Percentiles rank a stretch among this genome's conserved stretches.
Conservation (phyloP, 192 early-diverging fungal genomes). For the Mortierella alpina region DNA sequence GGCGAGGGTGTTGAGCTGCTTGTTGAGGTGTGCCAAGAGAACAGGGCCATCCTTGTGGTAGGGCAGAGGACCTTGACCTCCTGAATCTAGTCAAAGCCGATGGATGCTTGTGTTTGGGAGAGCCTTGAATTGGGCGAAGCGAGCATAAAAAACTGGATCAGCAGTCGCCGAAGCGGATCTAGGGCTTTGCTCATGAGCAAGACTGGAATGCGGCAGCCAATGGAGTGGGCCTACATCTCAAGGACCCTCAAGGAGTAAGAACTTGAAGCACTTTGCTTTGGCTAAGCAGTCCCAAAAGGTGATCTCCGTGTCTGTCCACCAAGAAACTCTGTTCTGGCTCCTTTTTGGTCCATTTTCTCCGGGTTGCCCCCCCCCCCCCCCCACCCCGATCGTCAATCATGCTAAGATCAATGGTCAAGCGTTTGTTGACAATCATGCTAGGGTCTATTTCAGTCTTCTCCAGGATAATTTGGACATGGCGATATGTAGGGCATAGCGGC, state of each 20-base stretch:
- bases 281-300: too few species aligned
- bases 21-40: conserved; percentile 39
- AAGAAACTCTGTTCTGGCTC: too few species aligned
- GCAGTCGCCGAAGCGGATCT: conserved; percentile 52
- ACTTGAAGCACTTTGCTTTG: too few species aligned
- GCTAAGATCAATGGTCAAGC: too few species aligned
- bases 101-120: conserved; percentile 29
- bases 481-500: too few species aligned
- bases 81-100: conserved; percentile 45
- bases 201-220: neutral
- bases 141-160: conserved; percentile 52
- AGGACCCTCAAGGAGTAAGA: neutral
- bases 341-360: neutral
- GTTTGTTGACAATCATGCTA: too few species aligned
- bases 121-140: conserved; percentile 44
- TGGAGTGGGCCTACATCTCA: neutral
- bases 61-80: conserved; percentile 29
- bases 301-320: too few species aligned
- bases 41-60: conserved; percentile 41
- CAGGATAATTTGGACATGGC: too few species aligned
- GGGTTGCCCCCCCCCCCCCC: neutral
- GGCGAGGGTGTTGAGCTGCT: conserved; percentile 23
- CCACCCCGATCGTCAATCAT: too few species aligned
- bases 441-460: too few species aligned
- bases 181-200: conserved; percentile 47